Conservation (phyloP, 1,284 basidiomycete species). For the Pyrrhoderma lamaoense region DNA sequence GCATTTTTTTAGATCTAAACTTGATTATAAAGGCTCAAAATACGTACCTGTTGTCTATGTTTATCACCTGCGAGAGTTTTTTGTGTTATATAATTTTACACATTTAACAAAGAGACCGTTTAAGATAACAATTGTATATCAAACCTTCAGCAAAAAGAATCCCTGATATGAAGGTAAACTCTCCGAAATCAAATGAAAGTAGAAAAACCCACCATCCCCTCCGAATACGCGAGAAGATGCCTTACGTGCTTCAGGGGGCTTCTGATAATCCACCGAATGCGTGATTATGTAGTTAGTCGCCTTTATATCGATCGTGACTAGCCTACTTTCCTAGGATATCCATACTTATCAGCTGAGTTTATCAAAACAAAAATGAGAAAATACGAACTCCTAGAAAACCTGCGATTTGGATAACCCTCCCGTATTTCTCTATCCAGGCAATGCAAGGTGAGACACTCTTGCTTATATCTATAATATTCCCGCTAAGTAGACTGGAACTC, state of each 20-base stretch:
- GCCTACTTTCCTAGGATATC: slow-evolving; percentile 21
- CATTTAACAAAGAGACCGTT: no score
- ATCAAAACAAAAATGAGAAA: no score
- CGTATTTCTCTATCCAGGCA: slow-evolving; percentile 24
- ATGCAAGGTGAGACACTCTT: not conserved
- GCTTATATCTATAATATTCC: slow-evolving; percentile 47
- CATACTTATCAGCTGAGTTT: no score
- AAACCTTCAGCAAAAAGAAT: slow-evolving; percentile 16
- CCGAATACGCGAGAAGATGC: slow-evolving; percentile 26
- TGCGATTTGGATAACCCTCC: slow-evolving; percentile 18
- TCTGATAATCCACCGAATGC: slow-evolving; percentile 29
- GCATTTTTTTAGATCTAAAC: not conserved
- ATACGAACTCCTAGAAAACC: slow-evolving; percentile 19
- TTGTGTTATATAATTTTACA: not conserved
- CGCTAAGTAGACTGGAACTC: slow-evolving; percentile 42
- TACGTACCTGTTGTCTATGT: slow-evolving; percentile 15
- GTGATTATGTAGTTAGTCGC: slow-evolving; percentile 34
- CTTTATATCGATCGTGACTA: slow-evolving; percentile 30
- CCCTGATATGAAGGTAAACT: slow-evolving; percentile 5
- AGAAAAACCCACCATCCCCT: not conserved
- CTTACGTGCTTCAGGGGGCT: slow-evolving; percentile 25
- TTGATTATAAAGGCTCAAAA: not conserved
- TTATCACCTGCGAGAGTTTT: slow-evolving; percentile 14
- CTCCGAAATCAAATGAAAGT: no score
- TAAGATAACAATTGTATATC: no score